phyloP scores from a whole-genome alignment of 1,284 basidiomycete species.

The Ceratobasidium theobromae region DNA sequence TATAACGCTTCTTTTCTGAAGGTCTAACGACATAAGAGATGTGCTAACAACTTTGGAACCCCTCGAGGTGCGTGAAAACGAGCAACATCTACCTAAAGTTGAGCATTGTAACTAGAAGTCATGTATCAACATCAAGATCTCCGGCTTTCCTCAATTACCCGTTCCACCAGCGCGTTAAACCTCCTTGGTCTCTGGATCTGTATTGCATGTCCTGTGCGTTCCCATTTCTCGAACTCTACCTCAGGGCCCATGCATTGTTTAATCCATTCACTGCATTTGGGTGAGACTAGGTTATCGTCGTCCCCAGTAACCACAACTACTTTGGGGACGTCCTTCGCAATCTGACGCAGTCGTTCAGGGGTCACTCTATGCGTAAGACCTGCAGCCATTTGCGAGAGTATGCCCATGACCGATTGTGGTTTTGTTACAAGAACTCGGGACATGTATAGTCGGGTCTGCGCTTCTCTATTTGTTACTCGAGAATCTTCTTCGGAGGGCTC shows the following conservation, averaged over 20 bases:
- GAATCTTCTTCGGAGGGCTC: conserved; percentile 53
- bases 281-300: conserved; percentile 66
- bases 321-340: conserved; percentile 60
- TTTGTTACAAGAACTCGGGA: conserved; percentile 58
- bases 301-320: conserved; percentile 75
- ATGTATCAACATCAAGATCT: not conserved
- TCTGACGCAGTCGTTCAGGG: conserved; percentile 54
- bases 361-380: conserved; percentile 68
- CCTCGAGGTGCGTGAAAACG: not conserved
- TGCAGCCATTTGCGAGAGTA: conserved; percentile 74
- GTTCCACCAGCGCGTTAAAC: conserved; percentile 63
- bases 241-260: conserved; percentile 61
- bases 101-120: too few species aligned
- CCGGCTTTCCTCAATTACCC: conserved; percentile 57
- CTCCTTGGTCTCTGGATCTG: conserved; percentile 54
- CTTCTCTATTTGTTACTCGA: conserved; percentile 61
- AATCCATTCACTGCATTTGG: conserved; percentile 59
- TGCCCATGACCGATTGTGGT: conserved; percentile 62
- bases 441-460: conserved; percentile 55
- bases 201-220: conserved; percentile 68
- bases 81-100: not conserved
- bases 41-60: not conserved
- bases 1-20: not conserved
- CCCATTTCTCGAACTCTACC: conserved; percentile 67
- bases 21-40: not conserved